Percentiles rank a stretch among this genome's conserved stretches.
These are phyloP conservation scores for Claviceps sp. DNA, from an alignment of 2,329 filamentous ascomycete genomes.

Conservation along the genomic window DNA sequence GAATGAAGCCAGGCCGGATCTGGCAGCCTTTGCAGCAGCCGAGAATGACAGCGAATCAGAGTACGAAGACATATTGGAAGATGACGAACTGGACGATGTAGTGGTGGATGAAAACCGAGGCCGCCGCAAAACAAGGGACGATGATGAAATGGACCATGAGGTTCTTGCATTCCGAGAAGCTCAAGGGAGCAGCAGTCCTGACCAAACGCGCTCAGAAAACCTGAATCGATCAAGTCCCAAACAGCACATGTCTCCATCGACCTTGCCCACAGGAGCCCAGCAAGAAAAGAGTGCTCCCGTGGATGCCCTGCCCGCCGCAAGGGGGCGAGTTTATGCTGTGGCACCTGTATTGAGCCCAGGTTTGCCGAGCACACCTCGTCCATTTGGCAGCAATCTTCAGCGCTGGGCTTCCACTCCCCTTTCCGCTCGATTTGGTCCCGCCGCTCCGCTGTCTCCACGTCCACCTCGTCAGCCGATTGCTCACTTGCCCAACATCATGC, in stretches of 20 bases:
- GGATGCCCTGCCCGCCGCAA: slow-evolving; percentile 34
- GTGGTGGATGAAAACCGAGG: slow-evolving; percentile 50
- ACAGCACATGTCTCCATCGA: background rate
- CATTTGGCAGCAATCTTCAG: slow-evolving; percentile 35
- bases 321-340: slow-evolving; percentile 19
- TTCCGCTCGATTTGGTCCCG: slow-evolving; percentile 40
- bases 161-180: slow-evolving; percentile 52
- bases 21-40: slow-evolving; percentile 22
- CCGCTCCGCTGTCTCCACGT: slow-evolving; percentile 54
- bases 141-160: slow-evolving; percentile 72
- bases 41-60: slow-evolving; percentile 64
- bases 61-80: slow-evolving; percentile 65
- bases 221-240: background rate
- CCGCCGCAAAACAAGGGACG: slow-evolving; percentile 70
- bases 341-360: slow-evolving; percentile 44
- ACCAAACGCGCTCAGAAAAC: slow-evolving; percentile 36
- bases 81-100: slow-evolving; percentile 38
- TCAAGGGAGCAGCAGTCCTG: slow-evolving; percentile 59
- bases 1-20: slow-evolving; percentile 12
- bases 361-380: slow-evolving; percentile 46
- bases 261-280: background rate
- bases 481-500: slow-evolving; percentile 51
- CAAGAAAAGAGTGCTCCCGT: slow-evolving; percentile 25
- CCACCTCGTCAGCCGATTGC: slow-evolving; percentile 62
- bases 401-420: slow-evolving; percentile 45